Evolutionary conservation across 306 rosid genomes (phyloP), one percentile per base, ranked within the genome.

Genomic region (Glycyrrhiza uralensis): DNA sequence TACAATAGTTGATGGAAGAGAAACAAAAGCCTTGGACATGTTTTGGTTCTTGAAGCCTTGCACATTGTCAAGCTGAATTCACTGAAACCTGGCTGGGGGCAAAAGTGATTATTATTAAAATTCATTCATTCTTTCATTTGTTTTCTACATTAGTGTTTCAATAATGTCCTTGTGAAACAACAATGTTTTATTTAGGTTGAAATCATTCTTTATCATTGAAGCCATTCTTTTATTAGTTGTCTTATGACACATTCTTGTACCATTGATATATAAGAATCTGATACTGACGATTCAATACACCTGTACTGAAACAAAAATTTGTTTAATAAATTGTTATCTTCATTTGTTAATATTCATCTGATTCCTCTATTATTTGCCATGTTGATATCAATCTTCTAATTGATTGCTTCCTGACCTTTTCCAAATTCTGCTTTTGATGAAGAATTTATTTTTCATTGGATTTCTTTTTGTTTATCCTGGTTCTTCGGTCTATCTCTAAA

Each of bases 1-100:
- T 33, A 52, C 86, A 57, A 47, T 70, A 15, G 86, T 78, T 49
- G 95, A 83, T 71, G 88, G 79, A 64, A 89, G 81, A 84, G 95
- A 91, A 82, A 79, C 89, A 57, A 87, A 78, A 81, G 75, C 90
- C 60, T 61, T 91, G 89, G 94, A 91, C 57, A 83, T 94, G 72
- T 84, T 94, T 72, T 94, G 98, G 98, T 93, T 93, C 85, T 85
- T 93, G 28, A 93, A 89, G 86, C 97, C 98, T 78, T 93, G 98
- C 93, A 90, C 96, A 45, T 69, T 81, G 4, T 84, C 92, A 39
- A 49, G 79, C 80, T 84, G 67, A 80, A 66, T 9, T 2, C 75
- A 30, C 71, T 29, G 32, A 71, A 61, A 47, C 4, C n/a, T 32
- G 39, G n/a, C n/a, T n/a, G n/a, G n/a, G 63, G 65, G 19, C 60